These are phyloP conservation scores for Psilocybe mexicana DNA, from an alignment of 1,284 basidiomycete genomes.

Conservation along the genomic window DNA sequence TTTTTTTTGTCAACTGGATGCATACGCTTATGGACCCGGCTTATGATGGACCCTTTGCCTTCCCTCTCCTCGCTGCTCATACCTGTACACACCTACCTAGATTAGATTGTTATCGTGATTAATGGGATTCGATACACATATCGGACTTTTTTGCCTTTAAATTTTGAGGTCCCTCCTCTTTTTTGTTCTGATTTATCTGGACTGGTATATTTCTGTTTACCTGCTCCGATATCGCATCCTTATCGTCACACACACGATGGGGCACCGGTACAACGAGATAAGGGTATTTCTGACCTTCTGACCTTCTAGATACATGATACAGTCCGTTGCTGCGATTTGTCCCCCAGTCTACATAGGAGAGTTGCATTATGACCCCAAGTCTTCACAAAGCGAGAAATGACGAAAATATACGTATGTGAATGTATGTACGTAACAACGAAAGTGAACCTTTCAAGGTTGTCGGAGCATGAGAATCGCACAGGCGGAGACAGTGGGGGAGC, in stretches of 20 bases:
- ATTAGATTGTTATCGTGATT: not conserved
- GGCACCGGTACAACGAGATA: not conserved
- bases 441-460: not conserved
- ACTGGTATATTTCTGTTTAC: not conserved
- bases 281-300: not conserved
- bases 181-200: no score
- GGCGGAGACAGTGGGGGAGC: not conserved
- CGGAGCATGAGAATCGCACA: not conserved
- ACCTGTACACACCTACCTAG: not conserved
- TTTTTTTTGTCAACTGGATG: not conserved
- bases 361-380: not conserved
- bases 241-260: not conserved
- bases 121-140: not conserved
- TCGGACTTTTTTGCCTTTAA: not conserved
- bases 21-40: not conserved
- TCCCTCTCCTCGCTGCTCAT: not conserved
- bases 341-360: no score
- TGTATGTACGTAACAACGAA: not conserved
- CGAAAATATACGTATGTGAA: not conserved
- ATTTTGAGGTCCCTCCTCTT: no score
- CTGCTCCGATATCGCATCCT: not conserved
- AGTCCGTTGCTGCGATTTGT: no score
- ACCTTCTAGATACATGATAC: no score
- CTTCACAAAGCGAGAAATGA: not conserved
- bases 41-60: not conserved